Percentiles rank a stretch among this genome's conserved stretches.
phyloP scores from a whole-genome alignment of 371 early-diverging fungal species.

The Apophysomyces ossiformis region DNA sequence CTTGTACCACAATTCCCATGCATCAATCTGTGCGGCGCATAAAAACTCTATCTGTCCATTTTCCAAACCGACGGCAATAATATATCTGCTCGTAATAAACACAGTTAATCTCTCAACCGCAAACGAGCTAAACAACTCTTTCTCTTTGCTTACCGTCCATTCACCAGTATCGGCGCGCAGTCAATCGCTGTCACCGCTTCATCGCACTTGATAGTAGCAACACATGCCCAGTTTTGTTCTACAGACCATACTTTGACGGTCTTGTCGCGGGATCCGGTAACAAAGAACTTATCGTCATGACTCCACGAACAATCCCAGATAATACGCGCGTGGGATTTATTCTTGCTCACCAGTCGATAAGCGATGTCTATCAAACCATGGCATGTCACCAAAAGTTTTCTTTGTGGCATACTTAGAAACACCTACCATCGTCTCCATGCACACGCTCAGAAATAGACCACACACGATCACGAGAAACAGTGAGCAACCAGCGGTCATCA shows the following conservation, averaged over 20 bases:
- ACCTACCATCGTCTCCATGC: conserved; percentile 36
- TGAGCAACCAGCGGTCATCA: conserved; percentile 71
- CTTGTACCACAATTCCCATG: conserved; percentile 48
- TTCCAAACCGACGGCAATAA: conserved; percentile 86
- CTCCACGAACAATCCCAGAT: conserved; percentile 93
- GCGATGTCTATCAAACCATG: conserved; percentile 37
- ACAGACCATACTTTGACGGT: conserved; percentile 80
- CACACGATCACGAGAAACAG: conserved; percentile 89
- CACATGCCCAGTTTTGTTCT: conserved; percentile 36
- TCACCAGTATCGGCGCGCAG: conserved; percentile 60
- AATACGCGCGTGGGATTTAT: conserved; percentile 92
- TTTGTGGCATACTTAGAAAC: conserved; percentile 14
- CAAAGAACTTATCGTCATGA: conserved; percentile 80
- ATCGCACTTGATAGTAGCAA: conserved; percentile 68
- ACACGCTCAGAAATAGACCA: conserved; percentile 80
- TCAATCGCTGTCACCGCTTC: conserved; percentile 85
- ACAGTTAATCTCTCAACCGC: conserved; percentile 3
- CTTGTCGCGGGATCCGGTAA: conserved; percentile 93
- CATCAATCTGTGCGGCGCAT: conserved; percentile 29
- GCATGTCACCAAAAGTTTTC: neutral
- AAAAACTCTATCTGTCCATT: conserved; percentile 73
- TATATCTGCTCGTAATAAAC: conserved; percentile 53
- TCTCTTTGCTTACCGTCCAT: conserved; percentile 41
- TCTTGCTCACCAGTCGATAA: conserved; percentile 61
- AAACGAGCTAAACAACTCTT: neutral